Evolutionary conservation across 176 grass and related monocot species (phyloP).

Genomic region (Oryza coarctata): DNA sequence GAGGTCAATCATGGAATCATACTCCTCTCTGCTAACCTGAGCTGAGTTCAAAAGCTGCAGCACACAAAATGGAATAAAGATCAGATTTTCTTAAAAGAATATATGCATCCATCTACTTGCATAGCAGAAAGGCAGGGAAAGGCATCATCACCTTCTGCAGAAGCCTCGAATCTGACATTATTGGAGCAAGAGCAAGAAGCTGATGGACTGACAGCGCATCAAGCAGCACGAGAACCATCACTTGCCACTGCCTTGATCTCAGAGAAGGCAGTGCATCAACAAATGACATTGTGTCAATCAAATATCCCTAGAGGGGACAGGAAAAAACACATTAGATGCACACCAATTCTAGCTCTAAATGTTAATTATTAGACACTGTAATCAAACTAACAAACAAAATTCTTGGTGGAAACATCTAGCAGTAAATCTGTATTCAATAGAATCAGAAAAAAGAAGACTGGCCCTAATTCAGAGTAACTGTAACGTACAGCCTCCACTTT

Average conservation of each 20-base stretch:
- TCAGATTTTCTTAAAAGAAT: neutral
- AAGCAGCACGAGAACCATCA: slow-evolving; percentile 69
- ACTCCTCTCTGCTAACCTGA: slow-evolving; percentile 60
- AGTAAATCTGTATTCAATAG: neutral
- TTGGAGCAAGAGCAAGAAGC: slow-evolving; percentile 55
- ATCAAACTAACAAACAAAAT: neutral
- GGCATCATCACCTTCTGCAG: slow-evolving; percentile 43
- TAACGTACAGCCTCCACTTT: neutral
- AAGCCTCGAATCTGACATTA: slow-evolving; percentile 46
- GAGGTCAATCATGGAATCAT: slow-evolving; percentile 55
- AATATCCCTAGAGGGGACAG: slow-evolving; percentile 44
- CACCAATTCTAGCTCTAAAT: neutral
- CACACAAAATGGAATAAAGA: neutral
- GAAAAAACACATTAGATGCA: neutral
- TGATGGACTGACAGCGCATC: slow-evolving; percentile 59
- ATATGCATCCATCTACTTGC: neutral
- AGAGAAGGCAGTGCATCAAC: slow-evolving; percentile 69
- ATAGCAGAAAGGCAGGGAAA: neutral
- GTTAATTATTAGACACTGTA: neutral
- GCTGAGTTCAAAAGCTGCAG: slow-evolving; percentile 60
- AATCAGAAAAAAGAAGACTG: neutral
- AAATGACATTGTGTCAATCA: slow-evolving; percentile 88
- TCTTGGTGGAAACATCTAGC: neutral
- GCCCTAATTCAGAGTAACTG: neutral
- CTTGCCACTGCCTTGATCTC: slow-evolving; percentile 63